Percentiles rank a stretch among this genome's conserved stretches.
These are phyloP conservation scores for Parachaetomium inaequale DNA, from an alignment of 495 filamentous ascomycete species.

Conservation along the genomic window DNA sequence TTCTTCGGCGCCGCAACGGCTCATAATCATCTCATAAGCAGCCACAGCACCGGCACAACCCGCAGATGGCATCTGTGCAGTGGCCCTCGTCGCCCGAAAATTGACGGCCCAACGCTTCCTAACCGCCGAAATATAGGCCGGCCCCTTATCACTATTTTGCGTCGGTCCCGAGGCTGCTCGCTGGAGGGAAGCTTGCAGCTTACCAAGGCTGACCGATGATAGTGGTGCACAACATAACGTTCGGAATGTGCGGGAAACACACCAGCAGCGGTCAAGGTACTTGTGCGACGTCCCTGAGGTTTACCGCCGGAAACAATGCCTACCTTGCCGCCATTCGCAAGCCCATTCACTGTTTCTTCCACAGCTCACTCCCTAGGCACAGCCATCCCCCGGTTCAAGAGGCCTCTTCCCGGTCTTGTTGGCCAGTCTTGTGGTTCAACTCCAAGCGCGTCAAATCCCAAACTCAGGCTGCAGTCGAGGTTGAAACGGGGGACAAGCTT, in stretches of 20 bases:
- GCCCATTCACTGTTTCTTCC: neutral
- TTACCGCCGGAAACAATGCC: neutral
- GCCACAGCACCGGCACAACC: constrained; percentile 8
- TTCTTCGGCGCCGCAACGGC: constrained; percentile 12
- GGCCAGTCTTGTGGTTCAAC: neutral
- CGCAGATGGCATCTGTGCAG: neutral
- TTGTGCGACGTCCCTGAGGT: neutral
- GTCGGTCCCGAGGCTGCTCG: constrained; percentile 18
- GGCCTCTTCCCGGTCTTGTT: neutral
- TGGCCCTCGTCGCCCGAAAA: neutral
- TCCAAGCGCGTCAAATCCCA: neutral
- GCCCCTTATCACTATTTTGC: neutral
- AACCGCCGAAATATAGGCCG: constrained; percentile 16
- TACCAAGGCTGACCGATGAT: neutral
- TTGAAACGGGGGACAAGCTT: neutral
- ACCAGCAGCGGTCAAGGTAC: neutral
- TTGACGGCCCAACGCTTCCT: neutral
- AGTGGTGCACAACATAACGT: neutral
- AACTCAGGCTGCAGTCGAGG: neutral
- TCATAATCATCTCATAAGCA: constrained; percentile 38
- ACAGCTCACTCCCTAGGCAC: neutral
- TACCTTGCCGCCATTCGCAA: neutral
- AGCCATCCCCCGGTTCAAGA: neutral
- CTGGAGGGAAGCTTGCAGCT: constrained; percentile 1
- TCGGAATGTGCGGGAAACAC: neutral